These are phyloP conservation scores for Apiospora malaysiana DNA, from an alignment of 2,329 filamentous ascomycete genomes.

Conservation along the genomic window DNA sequence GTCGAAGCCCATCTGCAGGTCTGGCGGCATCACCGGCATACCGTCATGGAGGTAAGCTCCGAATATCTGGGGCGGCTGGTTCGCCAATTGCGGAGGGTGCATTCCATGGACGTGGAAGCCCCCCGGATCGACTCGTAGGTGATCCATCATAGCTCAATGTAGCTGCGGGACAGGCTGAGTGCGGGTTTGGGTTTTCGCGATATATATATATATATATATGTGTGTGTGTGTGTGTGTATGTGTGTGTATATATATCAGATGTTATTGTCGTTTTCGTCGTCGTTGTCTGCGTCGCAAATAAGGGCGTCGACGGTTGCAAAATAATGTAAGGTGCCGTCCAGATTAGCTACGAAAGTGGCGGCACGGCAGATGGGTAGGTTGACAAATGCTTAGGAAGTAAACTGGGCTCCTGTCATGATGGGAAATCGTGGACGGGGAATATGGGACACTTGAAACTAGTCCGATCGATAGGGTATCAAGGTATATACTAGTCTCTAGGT, in stretches of 20 bases:
- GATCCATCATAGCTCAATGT: constrained; percentile 49
- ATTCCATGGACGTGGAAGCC: constrained; percentile 65
- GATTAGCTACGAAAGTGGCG: constrained; percentile 4
- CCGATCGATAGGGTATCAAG: not conserved
- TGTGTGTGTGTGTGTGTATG: too few relatives aligned
- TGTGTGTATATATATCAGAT: not conserved
- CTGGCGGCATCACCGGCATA: constrained; percentile 62
- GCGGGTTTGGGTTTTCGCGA: not conserved
- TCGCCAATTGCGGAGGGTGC: constrained; percentile 63
- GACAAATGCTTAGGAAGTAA: constrained; percentile 11
- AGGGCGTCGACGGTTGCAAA: not conserved
- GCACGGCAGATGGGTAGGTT: constrained; percentile 17
- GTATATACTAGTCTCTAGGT: constrained; percentile 11
- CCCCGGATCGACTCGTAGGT: constrained; percentile 47
- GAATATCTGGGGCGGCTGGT: constrained; percentile 73
- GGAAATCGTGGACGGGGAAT: constrained; percentile 7
- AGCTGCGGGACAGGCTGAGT: constrained; percentile 1
- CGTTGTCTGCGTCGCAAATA: not conserved
- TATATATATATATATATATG: not conserved
- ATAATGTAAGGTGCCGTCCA: not conserved
- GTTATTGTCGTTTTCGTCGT: not conserved
- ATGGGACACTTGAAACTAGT: constrained; percentile 8
- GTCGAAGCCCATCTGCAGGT: constrained; percentile 66
- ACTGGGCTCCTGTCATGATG: constrained; percentile 12
- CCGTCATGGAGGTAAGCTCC: constrained; percentile 66